Evolutionary conservation across 108 stramenopile species (phyloP), one percentile per base, ranked within the genome.

Genomic region (Fragilariopsis cylindrus): DNA sequence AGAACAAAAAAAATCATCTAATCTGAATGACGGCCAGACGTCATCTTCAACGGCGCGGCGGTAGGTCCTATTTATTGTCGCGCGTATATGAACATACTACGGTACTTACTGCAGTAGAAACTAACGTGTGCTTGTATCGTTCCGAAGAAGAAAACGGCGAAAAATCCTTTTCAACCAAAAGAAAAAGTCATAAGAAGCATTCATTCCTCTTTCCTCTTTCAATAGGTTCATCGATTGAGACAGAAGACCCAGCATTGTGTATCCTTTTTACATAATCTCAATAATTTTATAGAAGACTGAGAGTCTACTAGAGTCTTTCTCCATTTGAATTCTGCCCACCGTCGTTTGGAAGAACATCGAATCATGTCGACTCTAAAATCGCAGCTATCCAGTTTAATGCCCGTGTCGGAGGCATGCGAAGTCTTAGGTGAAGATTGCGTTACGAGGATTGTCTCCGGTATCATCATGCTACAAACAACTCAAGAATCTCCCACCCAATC

Each of bases 331-430:
- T 63, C 62, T 15, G 4, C 39, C 55, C 1, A 52, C 50, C 50
- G 13, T 52, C 1, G 50, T 52, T 52, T 50, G 13, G 50, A 52
- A 52, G 12, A 30, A 30, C 21, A 9, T 52, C 13, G 50, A 52
- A 79, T 11, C 47, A 80, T 74, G 74, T 9, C 42, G 19, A 74
- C 44, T 39, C 78, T 85, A 55, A 81, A 82, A 70, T 68, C 84
- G 21, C 75, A 84, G 56, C 71, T 89, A 50, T 92, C 91, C 4
- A 68, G 77, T 65, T 82, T 94, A 4, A 72, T 94, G 15, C 85
- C 91, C 42, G 84, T 88, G 0, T 48, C 63, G 43, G 79, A 83
- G 39, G 93, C 93, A 7, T 86, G 90, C 46, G 48, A 76, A 7
- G 76, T 89, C 18, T 63, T 94, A 39, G 90, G 90, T 8, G 77